Percentiles rank a stretch among this genome's conserved stretches.
phyloP scores from a whole-genome alignment of 352 stramenopile species.

The Phytophthora quininea region DNA sequence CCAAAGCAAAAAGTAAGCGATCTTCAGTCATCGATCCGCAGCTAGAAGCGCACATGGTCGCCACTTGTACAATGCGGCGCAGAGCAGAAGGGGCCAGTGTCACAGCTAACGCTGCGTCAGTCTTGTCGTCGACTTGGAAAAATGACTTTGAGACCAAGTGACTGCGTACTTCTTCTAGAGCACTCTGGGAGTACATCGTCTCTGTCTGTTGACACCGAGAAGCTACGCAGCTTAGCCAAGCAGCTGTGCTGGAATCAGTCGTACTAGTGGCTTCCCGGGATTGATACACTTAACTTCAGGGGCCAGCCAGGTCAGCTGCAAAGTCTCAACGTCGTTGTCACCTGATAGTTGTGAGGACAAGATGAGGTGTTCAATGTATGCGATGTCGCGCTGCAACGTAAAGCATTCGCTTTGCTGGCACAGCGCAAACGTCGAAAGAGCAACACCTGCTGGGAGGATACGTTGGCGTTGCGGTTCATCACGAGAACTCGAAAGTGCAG shows the following conservation, averaged over 20 bases:
- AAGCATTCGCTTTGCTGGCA: constrained; percentile 65
- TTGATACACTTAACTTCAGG: constrained; percentile 14
- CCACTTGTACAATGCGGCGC: constrained; percentile 55
- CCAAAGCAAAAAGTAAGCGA: constrained; percentile 62
- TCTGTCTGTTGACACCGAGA: constrained; percentile 24
- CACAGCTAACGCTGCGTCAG: constrained; percentile 30
- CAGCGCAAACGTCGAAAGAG: constrained; percentile 55
- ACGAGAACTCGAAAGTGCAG: constrained; percentile 36
- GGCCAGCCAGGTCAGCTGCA: constrained; percentile 41
- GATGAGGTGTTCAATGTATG: constrained; percentile 70
- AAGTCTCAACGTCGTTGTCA: constrained; percentile 16
- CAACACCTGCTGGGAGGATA: constrained; percentile 37
- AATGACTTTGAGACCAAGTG: constrained; percentile 62
- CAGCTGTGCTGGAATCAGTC: constrained; percentile 4
- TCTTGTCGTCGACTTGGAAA: constrained; percentile 31
- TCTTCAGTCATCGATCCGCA: constrained; percentile 45
- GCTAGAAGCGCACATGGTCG: constrained; percentile 28
- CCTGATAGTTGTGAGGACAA: constrained; percentile 22
- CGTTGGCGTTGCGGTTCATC: constrained; percentile 35
- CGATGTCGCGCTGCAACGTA: constrained; percentile 61
- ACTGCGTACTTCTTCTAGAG: constrained; percentile 47
- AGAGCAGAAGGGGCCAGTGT: constrained; percentile 65
- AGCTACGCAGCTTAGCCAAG: constrained; percentile 45
- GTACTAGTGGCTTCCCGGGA: neutral
- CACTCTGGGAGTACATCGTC: constrained; percentile 29